These are phyloP conservation scores for Aspergillus sp. DNA, from an alignment of 2,329 filamentous ascomycete genomes.

Conservation along the genomic window DNA sequence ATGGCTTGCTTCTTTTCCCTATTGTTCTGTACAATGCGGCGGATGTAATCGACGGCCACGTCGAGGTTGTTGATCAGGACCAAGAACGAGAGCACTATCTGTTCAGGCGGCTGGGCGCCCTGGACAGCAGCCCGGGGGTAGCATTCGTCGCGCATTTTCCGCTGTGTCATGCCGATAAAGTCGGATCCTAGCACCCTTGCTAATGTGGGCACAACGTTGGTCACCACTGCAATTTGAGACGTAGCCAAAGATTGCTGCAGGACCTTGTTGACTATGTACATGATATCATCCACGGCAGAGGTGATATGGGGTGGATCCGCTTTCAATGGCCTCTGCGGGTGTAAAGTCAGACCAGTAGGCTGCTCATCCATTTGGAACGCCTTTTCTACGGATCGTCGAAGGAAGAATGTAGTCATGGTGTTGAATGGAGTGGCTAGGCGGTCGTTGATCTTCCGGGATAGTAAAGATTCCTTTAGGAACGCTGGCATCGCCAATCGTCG, in stretches of 20 bases:
- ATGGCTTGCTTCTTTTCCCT: slow-evolving; percentile 39
- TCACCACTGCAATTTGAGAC: slow-evolving; percentile 72
- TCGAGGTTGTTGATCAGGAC: slow-evolving; percentile 95
- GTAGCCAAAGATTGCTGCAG: slow-evolving; percentile 83
- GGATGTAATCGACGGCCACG: slow-evolving; percentile 83
- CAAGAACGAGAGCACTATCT: slow-evolving; percentile 82
- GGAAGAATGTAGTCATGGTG: slow-evolving; percentile 91
- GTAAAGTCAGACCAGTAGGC: slow-evolving; percentile 73
- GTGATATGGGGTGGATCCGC: slow-evolving; percentile 86
- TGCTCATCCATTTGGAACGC: slow-evolving; percentile 94
- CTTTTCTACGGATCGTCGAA: slow-evolving; percentile 92
- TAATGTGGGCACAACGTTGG: slow-evolving; percentile 72
- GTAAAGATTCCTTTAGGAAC: slow-evolving; percentile 72
- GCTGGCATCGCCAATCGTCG: slow-evolving; percentile 62
- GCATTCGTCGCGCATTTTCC: slow-evolving; percentile 94
- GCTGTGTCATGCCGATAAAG: slow-evolving; percentile 94
- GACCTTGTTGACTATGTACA: slow-evolving; percentile 97
- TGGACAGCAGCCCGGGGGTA: slow-evolving; percentile 78
- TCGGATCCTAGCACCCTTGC: slow-evolving; percentile 78
- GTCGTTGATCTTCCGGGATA: slow-evolving; percentile 71
- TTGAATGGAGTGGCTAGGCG: slow-evolving; percentile 80
- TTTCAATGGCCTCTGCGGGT: slow-evolving; percentile 64
- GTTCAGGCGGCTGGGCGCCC: slow-evolving; percentile 79
- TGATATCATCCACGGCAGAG: slow-evolving; percentile 93
- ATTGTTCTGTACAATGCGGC: slow-evolving; percentile 72